Conservation (phyloP, 2,329 filamentous ascomycete species). For the Plectosphaerella plurivora region DNA sequence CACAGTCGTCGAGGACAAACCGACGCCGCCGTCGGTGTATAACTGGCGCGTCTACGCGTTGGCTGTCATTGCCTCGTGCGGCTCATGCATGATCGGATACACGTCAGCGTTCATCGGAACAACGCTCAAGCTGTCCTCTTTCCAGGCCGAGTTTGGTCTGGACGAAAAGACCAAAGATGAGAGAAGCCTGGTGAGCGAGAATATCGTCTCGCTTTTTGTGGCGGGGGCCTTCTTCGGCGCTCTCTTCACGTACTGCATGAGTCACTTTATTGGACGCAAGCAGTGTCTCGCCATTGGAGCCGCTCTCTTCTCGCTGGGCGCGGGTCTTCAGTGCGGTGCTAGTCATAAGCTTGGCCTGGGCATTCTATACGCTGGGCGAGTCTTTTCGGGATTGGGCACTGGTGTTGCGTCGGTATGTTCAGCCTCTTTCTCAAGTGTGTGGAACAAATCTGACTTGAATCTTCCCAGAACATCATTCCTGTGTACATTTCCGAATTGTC, state of each 20-base stretch:
- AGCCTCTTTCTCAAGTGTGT: too few relatives aligned
- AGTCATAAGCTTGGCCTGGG: conserved; percentile 42
- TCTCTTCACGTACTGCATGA: conserved; percentile 53
- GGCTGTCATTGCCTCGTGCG: conserved; percentile 29
- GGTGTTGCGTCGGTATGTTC: conserved; percentile 11
- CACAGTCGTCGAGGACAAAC: conserved; percentile 27
- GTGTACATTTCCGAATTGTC: conserved; percentile 40
- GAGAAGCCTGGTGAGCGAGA: conserved; percentile 50
- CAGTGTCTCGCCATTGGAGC: conserved; percentile 38
- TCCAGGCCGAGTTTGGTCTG: conserved; percentile 57
- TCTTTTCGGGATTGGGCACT: conserved; percentile 45
- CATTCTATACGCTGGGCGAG: conserved; percentile 44
- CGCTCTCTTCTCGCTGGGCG: conserved; percentile 31
- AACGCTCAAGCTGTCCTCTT: conserved; percentile 58
- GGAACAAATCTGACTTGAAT: too few relatives aligned
- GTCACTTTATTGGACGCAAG: conserved; percentile 53
- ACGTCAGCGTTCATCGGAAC: conserved; percentile 62
- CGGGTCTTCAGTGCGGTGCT: conserved; percentile 51
- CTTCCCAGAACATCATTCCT: conserved; percentile 38
- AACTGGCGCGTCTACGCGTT: conserved; percentile 27
- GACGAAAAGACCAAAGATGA: conserved; percentile 31
- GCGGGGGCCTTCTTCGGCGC: conserved; percentile 68
- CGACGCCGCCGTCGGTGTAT: conserved; percentile 31
- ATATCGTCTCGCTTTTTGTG: conserved; percentile 64
- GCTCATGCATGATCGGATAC: conserved; percentile 35